Evolutionary conservation across 345 rosid genomes (phyloP).

Genomic region (Eucalyptus marginata): DNA sequence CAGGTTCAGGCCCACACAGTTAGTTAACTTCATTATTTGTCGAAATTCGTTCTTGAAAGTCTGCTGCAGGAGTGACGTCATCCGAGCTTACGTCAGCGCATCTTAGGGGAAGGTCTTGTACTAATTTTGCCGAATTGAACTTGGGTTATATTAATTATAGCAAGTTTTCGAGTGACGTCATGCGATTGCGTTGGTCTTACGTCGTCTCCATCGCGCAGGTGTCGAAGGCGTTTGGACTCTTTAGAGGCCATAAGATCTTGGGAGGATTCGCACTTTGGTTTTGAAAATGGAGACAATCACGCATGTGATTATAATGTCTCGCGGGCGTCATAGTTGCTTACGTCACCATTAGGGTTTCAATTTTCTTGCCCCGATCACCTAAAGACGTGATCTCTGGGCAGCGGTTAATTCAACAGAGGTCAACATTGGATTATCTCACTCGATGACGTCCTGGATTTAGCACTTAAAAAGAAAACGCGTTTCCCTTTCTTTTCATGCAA

Average conservation of each 20-base stretch:
- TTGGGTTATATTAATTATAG: not conserved
- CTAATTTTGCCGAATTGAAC: not conserved
- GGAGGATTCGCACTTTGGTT: not conserved
- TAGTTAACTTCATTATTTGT: not conserved
- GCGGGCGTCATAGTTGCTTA: not conserved
- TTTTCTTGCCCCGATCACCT: not conserved
- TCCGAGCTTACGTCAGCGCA: not conserved
- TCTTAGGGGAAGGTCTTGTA: not conserved
- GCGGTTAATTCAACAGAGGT: not conserved
- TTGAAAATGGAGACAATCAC: not conserved
- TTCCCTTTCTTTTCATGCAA: not conserved
- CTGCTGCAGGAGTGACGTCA: not conserved
- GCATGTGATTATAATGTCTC: not conserved
- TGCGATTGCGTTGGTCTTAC: not conserved
- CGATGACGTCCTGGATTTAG: not conserved
- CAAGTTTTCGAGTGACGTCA: not conserved
- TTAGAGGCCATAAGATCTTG: not conserved
- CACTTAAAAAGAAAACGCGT: not conserved
- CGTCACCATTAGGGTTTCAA: not conserved
- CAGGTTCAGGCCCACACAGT: not conserved
- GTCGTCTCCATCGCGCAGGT: not conserved
- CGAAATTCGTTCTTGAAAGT: not conserved
- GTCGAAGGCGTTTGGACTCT: not conserved
- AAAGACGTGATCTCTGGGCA: not conserved
- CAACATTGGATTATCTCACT: not conserved